Base-by-base conservation (phyloP, 306 rosid genomes). In the Castanospermum australe region DNA sequence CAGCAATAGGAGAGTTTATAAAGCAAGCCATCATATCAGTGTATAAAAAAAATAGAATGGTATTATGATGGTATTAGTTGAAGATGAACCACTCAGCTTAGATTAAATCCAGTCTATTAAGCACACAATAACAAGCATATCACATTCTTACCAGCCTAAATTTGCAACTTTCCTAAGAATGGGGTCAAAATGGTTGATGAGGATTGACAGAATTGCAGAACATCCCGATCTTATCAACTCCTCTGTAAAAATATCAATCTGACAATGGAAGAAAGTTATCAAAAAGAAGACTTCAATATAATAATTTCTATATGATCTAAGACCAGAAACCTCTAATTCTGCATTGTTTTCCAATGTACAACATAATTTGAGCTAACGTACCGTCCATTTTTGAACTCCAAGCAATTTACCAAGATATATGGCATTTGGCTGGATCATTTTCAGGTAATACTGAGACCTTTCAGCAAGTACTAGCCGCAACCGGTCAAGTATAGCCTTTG, bases 231-330 rank as follows among this genome's bases (percentile, higher is more conserved):
- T 67, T 30, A 84, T 69, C 60, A 84, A 55, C 67, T 61, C 87
- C 78, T 79, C 84, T 4, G 81, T 67, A 33, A 79, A 84, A 59
- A 20, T 84, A 42, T 84, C 84, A 32, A 84, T 70, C 84, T 84
- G 71, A 45, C 3, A 45, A 74, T 35, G 63, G 56, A 57, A 82
- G 42, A 62, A 44, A 71, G 28, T 17, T 14, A 17, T 30, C 15
- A 25, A 28, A 32, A 56, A 14, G 22, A 67, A 70, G n/a, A 30
- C 17, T 28, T 9, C 21, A 67, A 57, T 56, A 62, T 11, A 12
- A 68, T 2, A 56, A 57, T 36, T 52, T 38, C 28, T 13, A 18
- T 54, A 33, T 51, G 63, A 52, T 14, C 50, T 6, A 51, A 17
- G 11, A 68, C 17, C 55, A 33, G 21, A 51, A 45, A 33, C 30